Evolutionary conservation across 108 stramenopile genomes (phyloP).

Genomic region (Nitzschia sp.): DNA sequence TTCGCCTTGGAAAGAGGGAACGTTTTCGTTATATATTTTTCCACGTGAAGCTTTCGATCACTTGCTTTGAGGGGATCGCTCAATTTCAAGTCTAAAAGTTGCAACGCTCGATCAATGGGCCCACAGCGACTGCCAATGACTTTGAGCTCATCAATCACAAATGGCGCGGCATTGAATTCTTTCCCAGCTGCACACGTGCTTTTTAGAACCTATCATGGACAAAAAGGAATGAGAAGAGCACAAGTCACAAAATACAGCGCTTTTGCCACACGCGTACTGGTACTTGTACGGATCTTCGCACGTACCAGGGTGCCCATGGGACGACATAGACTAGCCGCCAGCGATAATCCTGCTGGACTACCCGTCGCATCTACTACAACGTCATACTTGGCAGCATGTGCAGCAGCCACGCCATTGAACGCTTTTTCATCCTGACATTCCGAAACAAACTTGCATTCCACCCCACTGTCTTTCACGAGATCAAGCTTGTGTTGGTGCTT

Average conservation of each 20-base stretch:
- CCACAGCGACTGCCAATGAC: slow-evolving; percentile 74
- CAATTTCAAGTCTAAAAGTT: slow-evolving; percentile 39
- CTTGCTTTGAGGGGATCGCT: neutral
- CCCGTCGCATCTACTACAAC: slow-evolving; percentile 83
- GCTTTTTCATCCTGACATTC: slow-evolving; percentile 43
- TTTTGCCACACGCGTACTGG: neutral
- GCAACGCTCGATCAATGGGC: slow-evolving; percentile 62
- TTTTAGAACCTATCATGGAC: slow-evolving; percentile 43
- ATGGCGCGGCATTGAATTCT: slow-evolving; percentile 68
- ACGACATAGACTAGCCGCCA: slow-evolving; percentile 62
- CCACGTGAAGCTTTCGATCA: slow-evolving; percentile 37
- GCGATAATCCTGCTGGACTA: slow-evolving; percentile 55
- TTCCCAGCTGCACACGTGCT: slow-evolving; percentile 70
- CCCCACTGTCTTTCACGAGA: slow-evolving; percentile 55
- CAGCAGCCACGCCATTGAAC: slow-evolving; percentile 36
- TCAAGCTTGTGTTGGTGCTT: slow-evolving; percentile 69
- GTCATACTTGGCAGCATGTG: slow-evolving; percentile 49
- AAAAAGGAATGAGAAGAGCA: neutral
- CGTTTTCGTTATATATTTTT: slow-evolving; percentile 61
- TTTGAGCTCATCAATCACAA: slow-evolving; percentile 77
- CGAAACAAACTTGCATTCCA: slow-evolving; percentile 33
- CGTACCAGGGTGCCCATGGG: slow-evolving; percentile 67
- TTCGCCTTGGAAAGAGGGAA: slow-evolving; percentile 61
- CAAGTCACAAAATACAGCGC: neutral
- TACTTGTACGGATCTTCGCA: neutral